Percentiles rank a stretch among this genome's conserved stretches.
phyloP scores from a whole-genome alignment of 1,284 basidiomycete species.

The Moesziomyces antarcticus region DNA sequence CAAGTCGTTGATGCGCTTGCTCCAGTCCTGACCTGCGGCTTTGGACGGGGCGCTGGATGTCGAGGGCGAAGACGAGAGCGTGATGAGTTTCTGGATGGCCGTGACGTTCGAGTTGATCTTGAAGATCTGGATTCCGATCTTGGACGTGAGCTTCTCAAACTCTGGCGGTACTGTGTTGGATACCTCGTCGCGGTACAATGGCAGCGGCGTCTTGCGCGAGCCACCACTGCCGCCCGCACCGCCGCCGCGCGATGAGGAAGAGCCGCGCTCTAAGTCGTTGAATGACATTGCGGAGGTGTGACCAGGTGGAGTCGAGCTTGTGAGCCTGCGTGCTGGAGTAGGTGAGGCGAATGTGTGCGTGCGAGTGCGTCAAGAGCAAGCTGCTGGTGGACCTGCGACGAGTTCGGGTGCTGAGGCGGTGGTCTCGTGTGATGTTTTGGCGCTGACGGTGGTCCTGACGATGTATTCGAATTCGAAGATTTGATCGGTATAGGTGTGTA shows the following conservation, averaged over 20 bases:
- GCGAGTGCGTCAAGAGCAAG: too few relatives aligned
- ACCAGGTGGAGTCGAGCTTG: background rate
- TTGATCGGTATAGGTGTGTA: too few relatives aligned
- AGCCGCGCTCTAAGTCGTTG: slow-evolving; percentile 71
- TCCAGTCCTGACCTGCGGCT: slow-evolving; percentile 69
- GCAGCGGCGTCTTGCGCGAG: slow-evolving; percentile 47
- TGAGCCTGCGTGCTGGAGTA: background rate
- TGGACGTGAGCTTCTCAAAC: slow-evolving; percentile 83
- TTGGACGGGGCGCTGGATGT: slow-evolving; percentile 13
- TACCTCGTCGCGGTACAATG: slow-evolving; percentile 39
- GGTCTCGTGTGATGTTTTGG: too few relatives aligned
- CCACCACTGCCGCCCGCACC: slow-evolving; percentile 22
- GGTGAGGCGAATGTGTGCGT: background rate
- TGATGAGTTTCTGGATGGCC: slow-evolving; percentile 89
- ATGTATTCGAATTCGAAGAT: too few relatives aligned
- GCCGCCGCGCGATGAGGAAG: slow-evolving; percentile 19
- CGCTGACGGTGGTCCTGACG: too few relatives aligned
- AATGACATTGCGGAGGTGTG: slow-evolving; percentile 68
- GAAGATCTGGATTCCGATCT: slow-evolving; percentile 93
- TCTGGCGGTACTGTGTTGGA: slow-evolving; percentile 34
- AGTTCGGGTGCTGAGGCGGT: too few relatives aligned
- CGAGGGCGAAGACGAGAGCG: slow-evolving; percentile 72
- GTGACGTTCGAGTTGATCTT: slow-evolving; percentile 98
- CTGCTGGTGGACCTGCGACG: too few relatives aligned
- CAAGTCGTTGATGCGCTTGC: slow-evolving; percentile 78